Evolutionary conservation across 2,329 filamentous ascomycete genomes (phyloP), one percentile per base, ranked within the genome.

Genomic region (Didymellaceae sp.): DNA sequence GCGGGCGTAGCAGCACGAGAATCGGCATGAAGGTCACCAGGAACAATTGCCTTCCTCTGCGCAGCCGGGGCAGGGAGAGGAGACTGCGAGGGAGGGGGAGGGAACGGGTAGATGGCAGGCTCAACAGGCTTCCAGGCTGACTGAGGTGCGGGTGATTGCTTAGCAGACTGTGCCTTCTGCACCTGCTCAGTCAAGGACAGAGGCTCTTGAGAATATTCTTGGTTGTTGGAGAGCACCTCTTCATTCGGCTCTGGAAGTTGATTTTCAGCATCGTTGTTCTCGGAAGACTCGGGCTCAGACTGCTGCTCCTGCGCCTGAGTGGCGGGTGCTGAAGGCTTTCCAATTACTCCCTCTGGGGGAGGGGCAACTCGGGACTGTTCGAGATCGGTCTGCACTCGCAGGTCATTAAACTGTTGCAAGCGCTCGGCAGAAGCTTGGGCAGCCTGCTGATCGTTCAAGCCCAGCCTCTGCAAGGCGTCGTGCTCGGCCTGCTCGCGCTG

Each of bases 1-100:
- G 83, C 78, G 22, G 90, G 92, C 0, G 91, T 95, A 58, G 89
- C 88, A 1, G 88, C 90, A 56, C 86, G 87, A 18, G 91, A 95
- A 53, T 86, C 85, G 2, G 80, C 80, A 58, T 80, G 80, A 38
- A 89, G 75, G 43, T 84, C 80, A 60, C 96, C 91, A 1, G 92
- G 91, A 3, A 97, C 82, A 57, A 92, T 92, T 44, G 91, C 91
- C 53, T 87, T 89, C 40, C 92, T 86, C 75, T 96, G 91, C 8
- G 92, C 91, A 33, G 90, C 91, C 10, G 92, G 93, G 0, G 93
- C 92, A 4, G 92, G 91, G 26, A 97, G 81, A 31, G 91, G 91
- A 2, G 91, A 95, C 17, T 84, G 84, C 2, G 89, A 90, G 44
- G 86, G 86, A 9, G 87, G 84, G 9, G 88, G 86, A 34, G 88